Percentiles rank a stretch among this genome's conserved stretches.
Conservation (phyloP, 306 rosid genomes). For the Acacia melanoxylon region DNA sequence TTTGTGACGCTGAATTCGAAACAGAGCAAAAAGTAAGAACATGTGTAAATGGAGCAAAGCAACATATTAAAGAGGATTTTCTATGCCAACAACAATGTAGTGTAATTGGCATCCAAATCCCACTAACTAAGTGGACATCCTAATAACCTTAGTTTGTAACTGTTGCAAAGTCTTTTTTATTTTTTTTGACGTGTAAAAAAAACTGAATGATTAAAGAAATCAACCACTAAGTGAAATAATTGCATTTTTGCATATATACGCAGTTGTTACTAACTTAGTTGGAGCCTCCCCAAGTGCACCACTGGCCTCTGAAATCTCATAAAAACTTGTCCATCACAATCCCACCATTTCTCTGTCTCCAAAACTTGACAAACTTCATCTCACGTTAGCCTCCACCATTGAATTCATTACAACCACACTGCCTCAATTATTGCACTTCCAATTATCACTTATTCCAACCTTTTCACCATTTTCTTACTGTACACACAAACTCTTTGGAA, state of each 20-base stretch:
- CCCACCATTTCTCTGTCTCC: not conserved
- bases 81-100: not conserved
- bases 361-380: not conserved
- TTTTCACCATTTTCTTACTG: not conserved
- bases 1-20: constrained; percentile 17
- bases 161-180: not conserved
- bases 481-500: not conserved
- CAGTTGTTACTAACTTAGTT: constrained; percentile 39
- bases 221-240: constrained; percentile 43
- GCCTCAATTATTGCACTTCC: constrained; percentile 14
- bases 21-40: not conserved
- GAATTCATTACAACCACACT: constrained; percentile 22
- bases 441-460: constrained; percentile 6
- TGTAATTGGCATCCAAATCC: constrained; percentile 26
- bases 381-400: constrained; percentile 17
- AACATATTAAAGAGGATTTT: not conserved
- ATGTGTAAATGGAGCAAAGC: not conserved
- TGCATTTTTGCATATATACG: constrained; percentile 15
- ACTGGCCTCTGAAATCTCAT: constrained; percentile 16
- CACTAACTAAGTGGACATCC: constrained; percentile 20
- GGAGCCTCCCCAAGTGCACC: constrained; percentile 47
- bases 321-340: not conserved
- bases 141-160: not conserved
- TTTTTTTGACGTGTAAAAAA: not conserved
- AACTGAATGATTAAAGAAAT: constrained; percentile 23